Percentiles rank a stretch among this genome's conserved stretches.
These are phyloP conservation scores for Auriculariales sp. DNA, from an alignment of 768 basidiomycete species.

Conservation along the genomic window DNA sequence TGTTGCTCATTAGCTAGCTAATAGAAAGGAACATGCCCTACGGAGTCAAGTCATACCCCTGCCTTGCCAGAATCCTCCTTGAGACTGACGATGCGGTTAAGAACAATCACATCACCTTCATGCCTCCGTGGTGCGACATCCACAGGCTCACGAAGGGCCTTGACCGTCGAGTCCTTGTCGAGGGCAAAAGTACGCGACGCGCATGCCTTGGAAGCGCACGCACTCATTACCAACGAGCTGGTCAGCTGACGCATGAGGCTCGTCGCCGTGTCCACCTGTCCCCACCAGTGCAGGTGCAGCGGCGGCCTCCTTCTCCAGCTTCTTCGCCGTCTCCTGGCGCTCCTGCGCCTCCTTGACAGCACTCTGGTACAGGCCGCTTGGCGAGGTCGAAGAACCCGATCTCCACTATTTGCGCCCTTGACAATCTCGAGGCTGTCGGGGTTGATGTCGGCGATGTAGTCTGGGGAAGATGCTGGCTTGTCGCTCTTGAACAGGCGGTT, in stretches of 20 bases:
- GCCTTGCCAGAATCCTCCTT: conserved; percentile 93
- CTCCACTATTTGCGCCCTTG: conserved; percentile 72
- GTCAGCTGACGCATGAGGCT: conserved; percentile 58
- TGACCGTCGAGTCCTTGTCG: conserved; percentile 70
- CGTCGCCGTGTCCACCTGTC: conserved; percentile 25
- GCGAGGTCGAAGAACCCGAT: conserved; percentile 79
- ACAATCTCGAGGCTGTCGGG: conserved; percentile 68
- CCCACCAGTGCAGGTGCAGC: conserved; percentile 17
- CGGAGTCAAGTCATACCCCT: too few relatives aligned
- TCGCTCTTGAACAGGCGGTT: conserved; percentile 89
- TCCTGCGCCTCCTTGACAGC: conserved; percentile 41
- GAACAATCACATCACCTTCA: conserved; percentile 66
- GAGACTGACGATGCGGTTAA: conserved; percentile 86
- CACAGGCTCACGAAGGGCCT: conserved; percentile 42
- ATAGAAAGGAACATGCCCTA: too few relatives aligned
- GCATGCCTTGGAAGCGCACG: conserved; percentile 90
- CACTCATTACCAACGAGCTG: conserved; percentile 84
- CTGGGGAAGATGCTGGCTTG: conserved; percentile 57
- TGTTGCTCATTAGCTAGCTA: too few relatives aligned
- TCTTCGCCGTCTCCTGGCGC: conserved; percentile 44
- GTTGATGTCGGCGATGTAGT: conserved; percentile 74
- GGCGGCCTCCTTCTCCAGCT: conserved; percentile 30
- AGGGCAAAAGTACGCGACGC: conserved; percentile 91
- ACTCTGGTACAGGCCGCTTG: conserved; percentile 43
- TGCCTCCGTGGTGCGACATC: conserved; percentile 26